phyloP scores from a whole-genome alignment of 2,329 filamentous ascomycete species.

The Cryphonectria nitschkei region DNA sequence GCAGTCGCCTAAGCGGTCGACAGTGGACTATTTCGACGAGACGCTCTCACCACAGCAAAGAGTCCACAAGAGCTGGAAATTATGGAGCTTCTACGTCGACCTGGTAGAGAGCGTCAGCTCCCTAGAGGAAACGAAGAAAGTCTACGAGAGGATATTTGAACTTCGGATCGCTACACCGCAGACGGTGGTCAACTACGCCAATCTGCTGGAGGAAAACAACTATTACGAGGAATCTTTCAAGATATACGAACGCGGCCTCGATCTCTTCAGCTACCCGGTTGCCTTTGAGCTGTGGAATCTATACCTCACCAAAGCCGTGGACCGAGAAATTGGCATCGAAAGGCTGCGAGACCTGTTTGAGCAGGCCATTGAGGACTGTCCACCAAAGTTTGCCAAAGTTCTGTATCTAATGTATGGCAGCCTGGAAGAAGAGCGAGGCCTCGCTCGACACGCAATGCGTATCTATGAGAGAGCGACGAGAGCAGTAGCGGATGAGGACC shows the following conservation, averaged over 20 bases:
- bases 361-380: conserved; percentile 92
- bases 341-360: conserved; percentile 93
- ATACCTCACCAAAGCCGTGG: conserved; percentile 95
- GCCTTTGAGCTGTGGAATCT: conserved; percentile 99
- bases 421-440: conserved; percentile 90
- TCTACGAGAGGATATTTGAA: conserved; percentile 98
- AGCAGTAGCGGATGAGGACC: conserved; percentile 91
- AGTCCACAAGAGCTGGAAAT: conserved; percentile 98
- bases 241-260: conserved; percentile 91
- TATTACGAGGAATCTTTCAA: conserved; percentile 99
- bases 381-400: conserved; percentile 93
- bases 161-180: conserved; percentile 96
- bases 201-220: conserved; percentile 88
- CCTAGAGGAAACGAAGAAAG: conserved; percentile 87
- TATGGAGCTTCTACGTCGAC: conserved; percentile 99
- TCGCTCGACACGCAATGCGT: conserved; percentile 95
- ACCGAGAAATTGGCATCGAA: conserved; percentile 94
- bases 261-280: conserved; percentile 98
- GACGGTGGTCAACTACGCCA: conserved; percentile 98
- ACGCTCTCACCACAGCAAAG: conserved; percentile 90
- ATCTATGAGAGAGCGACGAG: conserved; percentile 98
- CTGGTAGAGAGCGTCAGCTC: conserved; percentile 92
- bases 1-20: conserved; percentile 95
- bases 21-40: conserved; percentile 98
- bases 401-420: conserved; percentile 99